A percentile compares a stretch with the other conserved stretches of the same genome.
These are phyloP conservation scores for Talaromyces rugulosus DNA, from an alignment of 2,329 filamentous ascomycete species.

Conservation along the genomic window DNA sequence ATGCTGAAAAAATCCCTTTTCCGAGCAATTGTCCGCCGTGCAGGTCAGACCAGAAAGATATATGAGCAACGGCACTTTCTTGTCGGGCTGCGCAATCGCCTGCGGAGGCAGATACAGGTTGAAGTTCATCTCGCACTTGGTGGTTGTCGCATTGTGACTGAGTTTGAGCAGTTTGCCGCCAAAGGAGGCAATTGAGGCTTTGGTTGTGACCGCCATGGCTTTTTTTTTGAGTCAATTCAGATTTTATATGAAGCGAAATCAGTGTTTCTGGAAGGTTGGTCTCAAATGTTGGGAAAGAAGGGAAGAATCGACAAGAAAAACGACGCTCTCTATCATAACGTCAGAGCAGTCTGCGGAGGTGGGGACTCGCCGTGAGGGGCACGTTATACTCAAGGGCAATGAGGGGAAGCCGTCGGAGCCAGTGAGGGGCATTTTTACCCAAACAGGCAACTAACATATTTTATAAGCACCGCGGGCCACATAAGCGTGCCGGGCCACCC, in stretches of 20 bases:
- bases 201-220: conserved; percentile 79
- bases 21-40: conserved; percentile 74
- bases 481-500: too few species aligned
- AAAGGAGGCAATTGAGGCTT: conserved; percentile 83
- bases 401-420: not conserved
- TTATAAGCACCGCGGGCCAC: too few species aligned
- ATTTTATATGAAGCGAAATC: not conserved
- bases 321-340: not conserved
- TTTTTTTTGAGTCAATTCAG: not conserved
- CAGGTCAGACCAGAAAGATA: conserved; percentile 94
- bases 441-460: not conserved
- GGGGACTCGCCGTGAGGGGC: conserved; percentile 4
- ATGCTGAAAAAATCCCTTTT: conserved; percentile 86
- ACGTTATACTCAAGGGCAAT: not conserved
- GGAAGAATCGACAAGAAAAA: not conserved
- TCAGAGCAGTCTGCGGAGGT: not conserved
- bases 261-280: not conserved
- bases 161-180: conserved; percentile 95
- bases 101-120: conserved; percentile 86
- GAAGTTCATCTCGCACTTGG: conserved; percentile 83
- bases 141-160: conserved; percentile 72
- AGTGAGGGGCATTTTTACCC: not conserved
- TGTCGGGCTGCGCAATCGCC: conserved; percentile 48
- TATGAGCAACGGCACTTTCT: conserved; percentile 78
- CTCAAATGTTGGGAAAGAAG: not conserved